phyloP scores from a whole-genome alignment of 2,329 filamentous ascomycete genomes.

The Lithohypha guttulata region DNA sequence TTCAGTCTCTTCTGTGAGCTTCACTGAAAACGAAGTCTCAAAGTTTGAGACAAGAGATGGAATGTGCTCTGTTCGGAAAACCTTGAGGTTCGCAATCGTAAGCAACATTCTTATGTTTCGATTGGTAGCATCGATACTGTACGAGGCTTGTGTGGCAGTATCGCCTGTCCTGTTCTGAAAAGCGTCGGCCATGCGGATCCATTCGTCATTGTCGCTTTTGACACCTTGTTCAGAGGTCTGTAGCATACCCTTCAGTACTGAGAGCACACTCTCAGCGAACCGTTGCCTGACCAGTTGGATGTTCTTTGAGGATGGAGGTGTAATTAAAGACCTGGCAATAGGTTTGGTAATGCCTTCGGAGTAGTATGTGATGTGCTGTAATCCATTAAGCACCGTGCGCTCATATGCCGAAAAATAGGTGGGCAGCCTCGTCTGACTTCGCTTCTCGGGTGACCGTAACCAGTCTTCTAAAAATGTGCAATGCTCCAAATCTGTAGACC shows the following conservation, averaged over 20 bases:
- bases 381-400: conserved; percentile 64
- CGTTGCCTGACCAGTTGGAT: conserved; percentile 83
- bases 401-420: conserved; percentile 77
- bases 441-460: conserved; percentile 69
- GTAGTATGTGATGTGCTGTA: conserved; percentile 94
- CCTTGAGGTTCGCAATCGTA: conserved; percentile 83
- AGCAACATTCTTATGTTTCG: conserved; percentile 88
- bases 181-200: conserved; percentile 37
- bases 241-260: conserved; percentile 87
- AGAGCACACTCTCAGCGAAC: conserved; percentile 89
- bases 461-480: conserved; percentile 91
- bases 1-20: conserved; percentile 84
- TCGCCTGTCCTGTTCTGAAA: conserved; percentile 23
- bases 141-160: conserved; percentile 25
- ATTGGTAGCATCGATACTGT: conserved; percentile 40
- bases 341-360: conserved; percentile 71
- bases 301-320: conserved; percentile 74
- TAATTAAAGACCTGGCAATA: conserved; percentile 64
- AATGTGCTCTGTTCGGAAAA: conserved; percentile 69
- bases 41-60: conserved; percentile 85
- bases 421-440: conserved; percentile 86
- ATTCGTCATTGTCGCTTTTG: conserved; percentile 47
- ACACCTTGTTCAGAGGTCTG: conserved; percentile 81
- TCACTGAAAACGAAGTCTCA: conserved; percentile 86
- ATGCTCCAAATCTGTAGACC: conserved; percentile 87